Evolutionary conservation across 176 grass and related monocot species (phyloP), one percentile per base, ranked within the genome.

Genomic region (Rhipidocladum racemiflorum): DNA sequence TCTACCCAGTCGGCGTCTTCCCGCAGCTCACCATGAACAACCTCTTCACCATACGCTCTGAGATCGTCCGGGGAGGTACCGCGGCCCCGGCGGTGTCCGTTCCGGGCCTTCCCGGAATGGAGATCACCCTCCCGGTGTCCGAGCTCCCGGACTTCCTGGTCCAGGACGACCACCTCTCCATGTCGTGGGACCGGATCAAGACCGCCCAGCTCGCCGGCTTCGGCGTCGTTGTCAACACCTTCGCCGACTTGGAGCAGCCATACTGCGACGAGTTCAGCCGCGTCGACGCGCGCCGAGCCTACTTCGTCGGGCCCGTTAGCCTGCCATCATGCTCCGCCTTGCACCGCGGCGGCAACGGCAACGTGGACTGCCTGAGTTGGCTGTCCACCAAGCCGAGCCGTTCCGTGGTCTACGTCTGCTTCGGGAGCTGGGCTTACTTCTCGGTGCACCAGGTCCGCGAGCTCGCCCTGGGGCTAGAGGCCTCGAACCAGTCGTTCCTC

Each of bases 371-470:
- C 88, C 88, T 97, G 3, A 3, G 30, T 15, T 97, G 94, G 94
- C 68, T 97, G 1, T 89, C 93, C 39, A 57, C 54, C 38, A 82
- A 81, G 63, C 80, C 89, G 43, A 85, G 60, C 27, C 64, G 65
- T n/a, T 97, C 95, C 7, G 88, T 91, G 17, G 88, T 92, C 71
- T 92, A 78, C 71, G 81, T 92, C 13, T 92, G 95, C 90, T 97
- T 97, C 77, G 95, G 95, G 7, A 97, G 92, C 70, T 97, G 92
- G 92, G 84, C 86, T 81, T 24, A 78, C 30, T 92, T 94, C 81
- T 87, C 88, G 0, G 9, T 0, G 24, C 11, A 20, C 20, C 92
- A 94, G 71, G 54, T 72, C 16, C 35, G 20, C 7, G 95, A 97
- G 80, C 70, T 97, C 18, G 95, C 95, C 20, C 44, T 88, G 65